Evolutionary conservation across 768 basidiomycete species (phyloP).

Genomic region (Holtermanniella nyarrowii): DNA sequence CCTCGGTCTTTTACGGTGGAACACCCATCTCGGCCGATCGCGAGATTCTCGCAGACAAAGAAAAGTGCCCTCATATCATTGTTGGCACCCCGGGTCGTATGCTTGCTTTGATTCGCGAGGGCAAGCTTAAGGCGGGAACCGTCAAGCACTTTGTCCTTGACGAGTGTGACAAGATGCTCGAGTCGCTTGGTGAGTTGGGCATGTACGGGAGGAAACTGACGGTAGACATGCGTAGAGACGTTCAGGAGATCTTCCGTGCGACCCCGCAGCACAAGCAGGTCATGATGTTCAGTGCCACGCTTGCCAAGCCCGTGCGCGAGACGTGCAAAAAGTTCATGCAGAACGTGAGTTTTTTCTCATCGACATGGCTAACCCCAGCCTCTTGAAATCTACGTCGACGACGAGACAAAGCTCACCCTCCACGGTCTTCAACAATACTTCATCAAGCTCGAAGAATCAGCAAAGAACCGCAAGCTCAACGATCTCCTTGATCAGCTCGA

Average conservation of each 20-base stretch:
- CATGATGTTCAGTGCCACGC: conserved; percentile 99
- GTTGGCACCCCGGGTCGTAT: conserved; percentile 96
- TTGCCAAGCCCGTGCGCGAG: conserved; percentile 89
- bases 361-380: conserved; percentile 51
- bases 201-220: too few relatives aligned
- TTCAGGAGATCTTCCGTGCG: conserved; percentile 98
- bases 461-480: conserved; percentile 94
- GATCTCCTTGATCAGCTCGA: conserved; percentile 90
- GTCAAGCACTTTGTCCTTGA: conserved; percentile 99
- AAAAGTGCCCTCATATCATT: conserved; percentile 95
- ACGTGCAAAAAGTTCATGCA: conserved; percentile 99
- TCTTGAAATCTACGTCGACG: conserved; percentile 97
- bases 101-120: conserved; percentile 90
- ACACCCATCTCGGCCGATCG: conserved; percentile 88
- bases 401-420: conserved; percentile 94
- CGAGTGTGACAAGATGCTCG: conserved; percentile 99
- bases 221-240: conserved; percentile 99
- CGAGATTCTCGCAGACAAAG: conserved; percentile 87
- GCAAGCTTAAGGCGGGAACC: conserved; percentile 75
- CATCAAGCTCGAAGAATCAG: conserved; percentile 86
- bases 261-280: conserved; percentile 99
- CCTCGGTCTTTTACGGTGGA: conserved; percentile 95
- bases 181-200: conserved; percentile 99
- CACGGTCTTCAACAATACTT: conserved; percentile 99
- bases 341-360: conserved; percentile 54